These are phyloP conservation scores for Colletotrichum costaricense DNA, from an alignment of 2,329 filamentous ascomycete genomes.

Conservation along the genomic window DNA sequence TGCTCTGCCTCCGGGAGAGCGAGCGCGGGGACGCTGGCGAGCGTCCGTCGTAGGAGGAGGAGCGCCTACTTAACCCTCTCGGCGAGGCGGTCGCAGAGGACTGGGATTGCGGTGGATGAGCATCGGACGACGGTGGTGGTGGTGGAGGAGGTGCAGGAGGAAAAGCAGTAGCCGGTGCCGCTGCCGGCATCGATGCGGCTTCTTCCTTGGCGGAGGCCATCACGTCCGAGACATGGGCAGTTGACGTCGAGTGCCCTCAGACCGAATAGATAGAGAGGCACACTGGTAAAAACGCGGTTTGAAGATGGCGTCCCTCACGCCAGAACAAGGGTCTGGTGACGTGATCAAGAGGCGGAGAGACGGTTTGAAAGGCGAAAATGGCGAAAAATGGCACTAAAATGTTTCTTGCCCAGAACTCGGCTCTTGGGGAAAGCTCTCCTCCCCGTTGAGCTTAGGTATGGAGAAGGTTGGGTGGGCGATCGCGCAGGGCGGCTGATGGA, in stretches of 20 bases:
- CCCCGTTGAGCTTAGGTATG: neutral
- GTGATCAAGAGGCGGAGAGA: conserved; percentile 14
- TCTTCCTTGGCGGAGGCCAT: conserved; percentile 29
- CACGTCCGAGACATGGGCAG: conserved; percentile 23
- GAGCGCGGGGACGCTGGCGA: conserved; percentile 22
- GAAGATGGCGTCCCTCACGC: conserved; percentile 17
- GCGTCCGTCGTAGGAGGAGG: conserved; percentile 29
- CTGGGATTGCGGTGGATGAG: conserved; percentile 21
- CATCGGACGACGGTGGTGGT: conserved; percentile 13
- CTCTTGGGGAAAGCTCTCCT: conserved; percentile 5
- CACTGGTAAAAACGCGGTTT: neutral
- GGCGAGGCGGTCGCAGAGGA: conserved; percentile 14
- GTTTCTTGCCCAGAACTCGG: neutral
- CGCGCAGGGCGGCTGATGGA: conserved; percentile 9
- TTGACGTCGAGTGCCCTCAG: conserved; percentile 9
- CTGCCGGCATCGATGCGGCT: conserved; percentile 16
- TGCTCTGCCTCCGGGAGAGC: conserved; percentile 38
- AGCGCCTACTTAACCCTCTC: conserved; percentile 26
- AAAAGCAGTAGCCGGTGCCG: neutral
- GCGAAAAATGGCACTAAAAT: neutral
- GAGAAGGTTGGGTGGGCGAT: neutral
- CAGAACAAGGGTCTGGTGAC: conserved; percentile 43
- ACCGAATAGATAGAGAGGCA: neutral
- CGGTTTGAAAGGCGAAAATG: neutral
- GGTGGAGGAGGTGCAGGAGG: conserved; percentile 6